phyloP scores from a whole-genome alignment of 805 yeast species.

The Lipomyces sp. region DNA sequence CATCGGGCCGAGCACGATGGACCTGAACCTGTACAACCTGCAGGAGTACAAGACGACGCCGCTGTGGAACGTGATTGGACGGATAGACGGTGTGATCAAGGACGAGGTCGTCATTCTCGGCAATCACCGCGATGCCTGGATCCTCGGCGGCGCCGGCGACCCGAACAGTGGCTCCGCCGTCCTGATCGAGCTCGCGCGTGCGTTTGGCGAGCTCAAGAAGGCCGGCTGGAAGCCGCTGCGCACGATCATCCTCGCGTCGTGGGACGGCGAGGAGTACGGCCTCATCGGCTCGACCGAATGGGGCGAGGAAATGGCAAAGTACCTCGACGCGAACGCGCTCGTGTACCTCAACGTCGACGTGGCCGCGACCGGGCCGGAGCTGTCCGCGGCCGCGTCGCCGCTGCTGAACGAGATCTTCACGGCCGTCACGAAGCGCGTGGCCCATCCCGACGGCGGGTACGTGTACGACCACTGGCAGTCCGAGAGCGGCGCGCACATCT shows the following conservation, averaged over 20 bases:
- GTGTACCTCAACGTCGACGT: slow-evolving; percentile 72
- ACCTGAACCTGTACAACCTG: slow-evolving; percentile 54
- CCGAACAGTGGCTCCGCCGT: slow-evolving; percentile 74
- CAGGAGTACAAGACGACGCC: slow-evolving; percentile 63
- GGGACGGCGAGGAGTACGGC: slow-evolving; percentile 81
- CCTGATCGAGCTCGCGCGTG: slow-evolving; percentile 60
- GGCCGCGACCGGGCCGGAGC: slow-evolving; percentile 54
- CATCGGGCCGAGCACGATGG: slow-evolving; percentile 49
- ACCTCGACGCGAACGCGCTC: slow-evolving; percentile 50
- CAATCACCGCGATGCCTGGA: slow-evolving; percentile 80
- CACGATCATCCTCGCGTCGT: slow-evolving; percentile 65
- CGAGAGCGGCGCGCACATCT: slow-evolving; percentile 39
- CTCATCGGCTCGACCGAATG: slow-evolving; percentile 74
- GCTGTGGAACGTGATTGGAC: slow-evolving; percentile 61
- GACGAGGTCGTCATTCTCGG: slow-evolving; percentile 63
- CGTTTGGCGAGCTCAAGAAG: slow-evolving; percentile 49
- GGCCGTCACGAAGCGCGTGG: slow-evolving; percentile 45
- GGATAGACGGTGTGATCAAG: slow-evolving; percentile 51
- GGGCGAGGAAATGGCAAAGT: slow-evolving; percentile 57
- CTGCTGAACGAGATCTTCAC: slow-evolving; percentile 49
- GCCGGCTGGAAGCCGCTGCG: slow-evolving; percentile 71
- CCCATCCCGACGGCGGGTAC: slow-evolving; percentile 45
- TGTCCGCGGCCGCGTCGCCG: slow-evolving; percentile 59
- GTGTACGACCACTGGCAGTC: slow-evolving; percentile 40
- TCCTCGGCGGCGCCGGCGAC: slow-evolving; percentile 73